Base-by-base conservation (phyloP, 768 basidiomycete genomes). In the Xanthoconium purpureum region DNA sequence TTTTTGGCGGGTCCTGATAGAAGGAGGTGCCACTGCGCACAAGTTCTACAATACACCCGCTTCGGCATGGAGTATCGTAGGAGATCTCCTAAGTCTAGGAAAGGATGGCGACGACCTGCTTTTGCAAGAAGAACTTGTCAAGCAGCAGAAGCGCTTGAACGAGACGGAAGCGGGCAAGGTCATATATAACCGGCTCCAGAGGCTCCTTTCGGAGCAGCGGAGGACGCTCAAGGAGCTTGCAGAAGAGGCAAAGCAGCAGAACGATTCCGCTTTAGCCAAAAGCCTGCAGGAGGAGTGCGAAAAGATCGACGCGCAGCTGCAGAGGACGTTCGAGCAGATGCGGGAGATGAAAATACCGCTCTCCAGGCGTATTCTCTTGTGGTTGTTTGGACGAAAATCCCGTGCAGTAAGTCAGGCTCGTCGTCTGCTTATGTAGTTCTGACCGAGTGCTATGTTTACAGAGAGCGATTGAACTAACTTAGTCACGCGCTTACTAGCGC, bases 1-100 rank as follows among this genome's bases (percentile, higher is more conserved):
- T 0, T 77, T 71, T 51, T 79, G 64, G 64, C 4, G 5, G 2
- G 0, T 11, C 3, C 46, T 65, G 20, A 33, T 56, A 6, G 1
- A 15, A 0, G 54, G 20, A 38, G 58, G 56, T 0, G 65, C 64
- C 17, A 2, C 0, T 0, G 2, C 18, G 6, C 11, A 1, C 32
- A 44, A 13, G 47, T 65, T 67, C 3, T 0, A 52, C 14, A 58
- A 64, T 15, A 40, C 43, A 4, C 0, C 0, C 1, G 0, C 0
- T 1, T 36, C 43, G 10, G 62, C 62, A 35, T 5, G 11, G 50
- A 14, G 0, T 0, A 49, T 66, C 33, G 11, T 63, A 5, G 20
- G 14, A 0, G 45, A 29, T 4, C 11, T 64, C 4, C 29, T 29
- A 8, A 14, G 0, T 2, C 24, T 28, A 1, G 44, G 20, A 5